Evolutionary conservation across 192 early-diverging fungal genomes (phyloP), one percentile per base, ranked within the genome.

Genomic region (Lunasporangiospora selenospora): DNA sequence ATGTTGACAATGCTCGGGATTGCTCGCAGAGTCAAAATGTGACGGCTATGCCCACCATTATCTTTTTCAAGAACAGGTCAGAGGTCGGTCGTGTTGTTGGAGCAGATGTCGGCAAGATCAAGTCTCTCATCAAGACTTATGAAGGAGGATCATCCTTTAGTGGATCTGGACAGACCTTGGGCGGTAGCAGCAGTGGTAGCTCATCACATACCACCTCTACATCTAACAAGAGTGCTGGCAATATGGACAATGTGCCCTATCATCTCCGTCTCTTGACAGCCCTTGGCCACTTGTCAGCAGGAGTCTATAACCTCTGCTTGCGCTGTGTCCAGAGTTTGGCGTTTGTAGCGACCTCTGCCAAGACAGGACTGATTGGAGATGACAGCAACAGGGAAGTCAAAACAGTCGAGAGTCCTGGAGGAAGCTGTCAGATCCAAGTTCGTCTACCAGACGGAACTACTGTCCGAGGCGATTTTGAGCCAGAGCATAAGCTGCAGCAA

Each of bases 81-180:
- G 67, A 70, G 58, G 67, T 70, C 4, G 53, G 52, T 10, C 57
- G 67, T 21, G 67, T 70, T 23, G 58, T 70, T 1, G 67, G 67
- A 9, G 57, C 52, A 23, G 58, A 70, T 47, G 52, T 55, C 11
- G 45, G 58, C 44, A 70, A 70, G 53, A 70, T 70, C 32, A 57
- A 70, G 49, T 34, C 58, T 0, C 42, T 54, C 15, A 70, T 70
- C 39, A 70, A 70, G 53, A 26, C 67, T 15, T 54, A 70, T 26
- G 67, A 70, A 9, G 58, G 58, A 7, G 67, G 67, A 6, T 48
- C 57, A 3, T 60, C 67, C 2, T 70, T 70, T 32, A 70, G 67
- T 15, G 67, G 67, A 26, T 39, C 42, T n/a, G 67, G 67, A 31
- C 67, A 70, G 53, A 70, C 67, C 4, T 45, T 70, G 6, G 65